Conservation (phyloP, 345 rosid genomes). For the Citrus sp. region DNA sequence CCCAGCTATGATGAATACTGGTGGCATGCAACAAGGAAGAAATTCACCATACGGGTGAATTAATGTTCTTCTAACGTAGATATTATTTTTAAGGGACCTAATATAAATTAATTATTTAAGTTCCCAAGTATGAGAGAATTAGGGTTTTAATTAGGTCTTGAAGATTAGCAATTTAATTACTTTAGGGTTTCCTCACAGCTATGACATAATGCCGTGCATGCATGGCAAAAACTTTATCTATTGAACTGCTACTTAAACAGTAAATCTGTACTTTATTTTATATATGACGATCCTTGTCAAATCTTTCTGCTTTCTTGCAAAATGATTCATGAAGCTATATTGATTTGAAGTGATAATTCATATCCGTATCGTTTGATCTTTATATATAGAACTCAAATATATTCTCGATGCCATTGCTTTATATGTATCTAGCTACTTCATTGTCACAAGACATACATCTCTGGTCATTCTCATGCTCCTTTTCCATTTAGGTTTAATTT, state of each 20-base stretch:
- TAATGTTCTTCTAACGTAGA: not conserved
- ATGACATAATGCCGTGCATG: constrained; percentile 30
- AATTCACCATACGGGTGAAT: constrained; percentile 58
- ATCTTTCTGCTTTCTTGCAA: not conserved
- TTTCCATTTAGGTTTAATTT: not conserved
- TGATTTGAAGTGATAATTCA: not conserved
- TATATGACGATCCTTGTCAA: not conserved
- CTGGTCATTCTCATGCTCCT: not conserved
- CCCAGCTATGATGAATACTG: constrained; percentile 42
- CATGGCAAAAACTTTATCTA: constrained; percentile 8
- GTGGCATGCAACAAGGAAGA: constrained; percentile 52
- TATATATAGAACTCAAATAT: not conserved
- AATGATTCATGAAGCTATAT: no score
- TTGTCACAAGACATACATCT: no score
- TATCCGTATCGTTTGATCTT: not conserved
- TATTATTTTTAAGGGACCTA: constrained; percentile 5
- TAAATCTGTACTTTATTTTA: constrained; percentile 9
- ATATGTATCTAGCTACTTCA: no score
- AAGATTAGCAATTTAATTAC: constrained; percentile 17
- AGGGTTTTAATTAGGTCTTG: constrained; percentile 20
- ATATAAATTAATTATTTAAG: constrained; percentile 12
- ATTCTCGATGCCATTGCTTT: not conserved
- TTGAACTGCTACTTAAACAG: constrained; percentile 17
- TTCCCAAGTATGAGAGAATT: constrained; percentile 10
- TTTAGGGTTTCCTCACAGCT: constrained; percentile 13